Evolutionary conservation across 371 early-diverging fungal genomes (phyloP).

Genomic region (Rhizopus microsporus): DNA sequence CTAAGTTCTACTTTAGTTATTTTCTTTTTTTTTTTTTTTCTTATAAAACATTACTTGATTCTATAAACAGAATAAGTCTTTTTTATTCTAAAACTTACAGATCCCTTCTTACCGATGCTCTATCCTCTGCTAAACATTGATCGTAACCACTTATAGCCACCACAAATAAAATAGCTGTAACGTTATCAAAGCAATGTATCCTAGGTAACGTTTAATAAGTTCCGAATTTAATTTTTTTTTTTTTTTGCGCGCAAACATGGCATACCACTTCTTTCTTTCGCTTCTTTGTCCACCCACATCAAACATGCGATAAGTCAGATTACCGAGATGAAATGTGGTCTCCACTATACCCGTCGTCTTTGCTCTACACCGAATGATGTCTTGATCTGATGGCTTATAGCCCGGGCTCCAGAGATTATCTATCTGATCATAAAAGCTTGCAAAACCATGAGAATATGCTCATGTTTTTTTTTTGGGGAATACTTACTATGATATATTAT

Average conservation of each 20-base stretch:
- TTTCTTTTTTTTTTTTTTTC: constrained; percentile 7
- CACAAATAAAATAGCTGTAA: constrained; percentile 90
- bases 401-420: constrained; percentile 73
- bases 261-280: constrained; percentile 88
- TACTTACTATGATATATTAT: constrained; percentile 75
- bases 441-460: neutral
- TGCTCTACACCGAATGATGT: constrained; percentile 80
- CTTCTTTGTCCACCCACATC: constrained; percentile 95
- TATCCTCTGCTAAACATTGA: constrained; percentile 92
- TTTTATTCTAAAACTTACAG: too few species aligned
- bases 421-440: constrained; percentile 80
- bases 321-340: constrained; percentile 80
- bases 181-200: constrained; percentile 93
- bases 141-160: constrained; percentile 95
- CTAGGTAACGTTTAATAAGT: constrained; percentile 4
- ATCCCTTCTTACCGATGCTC: constrained; percentile 71
- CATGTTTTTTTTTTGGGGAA: neutral
- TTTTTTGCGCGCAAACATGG: neutral
- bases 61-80: constrained; percentile 10
- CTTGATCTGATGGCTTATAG: constrained; percentile 89
- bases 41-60: constrained; percentile 19
- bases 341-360: constrained; percentile 90
- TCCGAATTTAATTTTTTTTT: neutral
- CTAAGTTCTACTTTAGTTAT: constrained; percentile 34
- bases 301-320: constrained; percentile 83